phyloP scores from a whole-genome alignment of 805 yeast species.

The Cyberlindnera mycetangii region DNA sequence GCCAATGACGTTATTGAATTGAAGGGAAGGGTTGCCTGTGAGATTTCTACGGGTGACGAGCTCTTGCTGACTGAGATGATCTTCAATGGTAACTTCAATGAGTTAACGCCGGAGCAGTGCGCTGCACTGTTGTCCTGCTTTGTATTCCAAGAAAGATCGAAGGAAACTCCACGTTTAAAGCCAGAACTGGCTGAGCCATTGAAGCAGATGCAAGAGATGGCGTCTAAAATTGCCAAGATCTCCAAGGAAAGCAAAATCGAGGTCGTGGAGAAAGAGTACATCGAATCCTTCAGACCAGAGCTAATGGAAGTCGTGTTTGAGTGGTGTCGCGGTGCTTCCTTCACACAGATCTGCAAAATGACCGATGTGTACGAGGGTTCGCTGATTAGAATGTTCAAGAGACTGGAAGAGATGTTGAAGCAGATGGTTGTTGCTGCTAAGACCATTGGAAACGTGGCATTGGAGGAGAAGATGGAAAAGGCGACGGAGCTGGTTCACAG shows the following conservation, averaged over 20 bases:
- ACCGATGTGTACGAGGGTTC: constrained; percentile 98
- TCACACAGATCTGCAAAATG: constrained; percentile 97
- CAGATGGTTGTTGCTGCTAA: constrained; percentile 91
- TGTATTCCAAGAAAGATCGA: constrained; percentile 94
- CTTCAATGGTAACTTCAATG: constrained; percentile 93
- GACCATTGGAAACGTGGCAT: constrained; percentile 85
- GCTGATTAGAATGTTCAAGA: constrained; percentile 87
- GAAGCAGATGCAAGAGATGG: constrained; percentile 86
- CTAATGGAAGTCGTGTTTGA: constrained; percentile 95
- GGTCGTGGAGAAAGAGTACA: constrained; percentile 85
- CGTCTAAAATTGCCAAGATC: constrained; percentile 83
- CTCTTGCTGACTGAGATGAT: constrained; percentile 83
- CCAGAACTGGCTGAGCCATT: constrained; percentile 93
- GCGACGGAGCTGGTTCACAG: constrained; percentile 86
- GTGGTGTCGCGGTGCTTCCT: constrained; percentile 96
- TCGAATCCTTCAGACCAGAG: constrained; percentile 87
- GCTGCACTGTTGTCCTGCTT: constrained; percentile 92
- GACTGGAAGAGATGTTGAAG: constrained; percentile 88
- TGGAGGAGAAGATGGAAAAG: constrained; percentile 85
- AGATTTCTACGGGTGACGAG: constrained; percentile 87
- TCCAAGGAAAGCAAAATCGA: constrained; percentile 89
- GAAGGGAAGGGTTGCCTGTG: constrained; percentile 97
- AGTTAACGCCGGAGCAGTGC: constrained; percentile 82
- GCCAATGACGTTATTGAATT: constrained; percentile 87
- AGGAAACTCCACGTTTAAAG: constrained; percentile 79